Evolutionary conservation across 2,329 filamentous ascomycete species (phyloP).

Genomic region (Neofusicoccum cordaticola): DNA sequence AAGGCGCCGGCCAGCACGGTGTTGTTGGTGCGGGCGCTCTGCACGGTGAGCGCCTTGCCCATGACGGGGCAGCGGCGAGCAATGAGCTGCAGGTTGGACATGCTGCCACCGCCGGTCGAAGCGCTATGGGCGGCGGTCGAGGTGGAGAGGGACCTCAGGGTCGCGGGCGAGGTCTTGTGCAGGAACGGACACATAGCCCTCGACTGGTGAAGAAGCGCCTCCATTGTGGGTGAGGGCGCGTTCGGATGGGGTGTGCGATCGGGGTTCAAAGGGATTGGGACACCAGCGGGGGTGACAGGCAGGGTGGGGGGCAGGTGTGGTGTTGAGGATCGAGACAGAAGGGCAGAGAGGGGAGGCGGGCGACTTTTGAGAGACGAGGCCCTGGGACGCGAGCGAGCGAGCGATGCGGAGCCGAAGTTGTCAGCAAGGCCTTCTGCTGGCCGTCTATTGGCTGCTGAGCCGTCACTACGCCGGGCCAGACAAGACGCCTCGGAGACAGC

Average conservation of each 20-base stretch:
- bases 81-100: constrained; percentile 94
- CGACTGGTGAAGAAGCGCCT: constrained; percentile 90
- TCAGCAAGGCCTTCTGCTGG: constrained; percentile 12
- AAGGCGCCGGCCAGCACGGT: constrained; percentile 47
- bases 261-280: background rate
- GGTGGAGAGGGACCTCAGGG: constrained; percentile 83
- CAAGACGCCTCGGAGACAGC: constrained; percentile 5
- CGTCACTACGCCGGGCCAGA: constrained; percentile 4
- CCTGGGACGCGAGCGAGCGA: background rate
- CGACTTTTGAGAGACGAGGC: constrained; percentile 9
- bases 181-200: constrained; percentile 97
- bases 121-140: constrained; percentile 63
- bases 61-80: constrained; percentile 96
- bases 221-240: constrained; percentile 60
- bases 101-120: constrained; percentile 81
- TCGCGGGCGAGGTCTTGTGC: constrained; percentile 88
- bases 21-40: constrained; percentile 55
- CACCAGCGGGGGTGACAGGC: background rate
- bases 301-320: background rate
- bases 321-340: background rate
- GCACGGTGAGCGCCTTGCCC: constrained; percentile 93
- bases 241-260: background rate
- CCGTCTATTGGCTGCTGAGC: constrained; percentile 4
- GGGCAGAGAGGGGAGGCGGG: constrained; percentile 3
- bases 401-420: constrained; percentile 15